These are phyloP conservation scores for Anaeromyces robustus DNA, from an alignment of 192 early-diverging fungal genomes.

Conservation along the genomic window DNA sequence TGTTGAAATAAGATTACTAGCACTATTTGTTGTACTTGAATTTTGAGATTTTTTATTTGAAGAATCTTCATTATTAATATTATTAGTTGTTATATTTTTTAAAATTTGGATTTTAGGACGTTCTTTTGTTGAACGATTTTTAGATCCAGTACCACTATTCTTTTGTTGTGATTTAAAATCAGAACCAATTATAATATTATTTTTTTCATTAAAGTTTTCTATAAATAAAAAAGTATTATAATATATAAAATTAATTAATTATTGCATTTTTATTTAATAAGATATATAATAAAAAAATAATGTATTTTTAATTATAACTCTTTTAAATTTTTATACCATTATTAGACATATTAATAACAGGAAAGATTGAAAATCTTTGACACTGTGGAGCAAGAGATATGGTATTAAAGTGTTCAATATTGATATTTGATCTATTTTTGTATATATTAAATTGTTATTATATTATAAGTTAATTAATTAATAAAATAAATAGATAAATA, in stretches of 20 bases:
- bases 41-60: too few relatives aligned
- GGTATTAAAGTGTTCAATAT: neutral
- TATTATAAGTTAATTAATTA: too few relatives aligned
- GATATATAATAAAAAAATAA: too few relatives aligned
- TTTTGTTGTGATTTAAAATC: neutral
- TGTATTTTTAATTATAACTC: too few relatives aligned
- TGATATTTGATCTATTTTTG: neutral
- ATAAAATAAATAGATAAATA: too few relatives aligned
- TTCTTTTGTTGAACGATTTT: neutral
- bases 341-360: neutral
- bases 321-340: too few relatives aligned
- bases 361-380: neutral
- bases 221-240: neutral
- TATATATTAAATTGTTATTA: too few relatives aligned
- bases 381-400: neutral
- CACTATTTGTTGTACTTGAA: neutral
- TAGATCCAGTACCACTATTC: neutral
- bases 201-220: neutral
- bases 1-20: neutral
- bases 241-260: too few relatives aligned
- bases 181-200: neutral
- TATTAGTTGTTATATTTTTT: neutral
- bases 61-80: too few relatives aligned
- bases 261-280: too few relatives aligned
- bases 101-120: neutral